These are phyloP conservation scores for Carex littledalei DNA, from an alignment of 176 grass and related monocot genomes.

Conservation along the genomic window DNA sequence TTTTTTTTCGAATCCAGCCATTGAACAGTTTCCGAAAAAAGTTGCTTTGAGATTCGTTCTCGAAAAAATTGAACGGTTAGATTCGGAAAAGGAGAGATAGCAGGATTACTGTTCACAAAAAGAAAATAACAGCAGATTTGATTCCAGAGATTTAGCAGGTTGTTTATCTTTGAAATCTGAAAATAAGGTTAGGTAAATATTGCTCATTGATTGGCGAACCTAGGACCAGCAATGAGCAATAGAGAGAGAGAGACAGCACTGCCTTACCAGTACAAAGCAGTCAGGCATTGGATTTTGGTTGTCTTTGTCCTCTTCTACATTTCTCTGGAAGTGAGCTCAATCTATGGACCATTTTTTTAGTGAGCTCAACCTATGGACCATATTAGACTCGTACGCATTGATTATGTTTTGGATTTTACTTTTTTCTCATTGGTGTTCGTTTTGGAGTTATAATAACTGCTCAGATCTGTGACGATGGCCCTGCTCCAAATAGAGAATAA, in stretches of 20 bases:
- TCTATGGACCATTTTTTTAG: neutral
- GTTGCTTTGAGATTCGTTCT: too few relatives aligned
- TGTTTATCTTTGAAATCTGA: neutral
- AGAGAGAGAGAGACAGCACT: neutral
- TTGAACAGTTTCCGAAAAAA: too few relatives aligned
- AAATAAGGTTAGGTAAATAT: neutral
- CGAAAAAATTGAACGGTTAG: too few relatives aligned
- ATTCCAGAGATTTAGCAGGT: neutral
- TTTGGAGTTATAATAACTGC: constrained; percentile 2
- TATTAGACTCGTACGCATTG: neutral
- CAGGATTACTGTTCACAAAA: too few relatives aligned
- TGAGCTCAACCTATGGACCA: neutral
- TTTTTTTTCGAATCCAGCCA: too few relatives aligned
- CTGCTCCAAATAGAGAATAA: neutral
- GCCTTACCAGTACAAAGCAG: neutral
- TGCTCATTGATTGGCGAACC: neutral
- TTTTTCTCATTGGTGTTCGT: neutral
- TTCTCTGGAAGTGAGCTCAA: neutral
- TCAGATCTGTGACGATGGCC: neutral
- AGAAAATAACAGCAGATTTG: too few relatives aligned
- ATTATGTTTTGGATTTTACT: neutral
- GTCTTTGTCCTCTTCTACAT: neutral
- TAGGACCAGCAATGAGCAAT: neutral
- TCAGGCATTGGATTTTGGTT: constrained; percentile 3
- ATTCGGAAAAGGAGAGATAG: too few relatives aligned